A percentile compares a stretch with the other conserved stretches of the same genome.
phyloP scores from a whole-genome alignment of 768 basidiomycete genomes.

The Auriscalpium vulgare region DNA sequence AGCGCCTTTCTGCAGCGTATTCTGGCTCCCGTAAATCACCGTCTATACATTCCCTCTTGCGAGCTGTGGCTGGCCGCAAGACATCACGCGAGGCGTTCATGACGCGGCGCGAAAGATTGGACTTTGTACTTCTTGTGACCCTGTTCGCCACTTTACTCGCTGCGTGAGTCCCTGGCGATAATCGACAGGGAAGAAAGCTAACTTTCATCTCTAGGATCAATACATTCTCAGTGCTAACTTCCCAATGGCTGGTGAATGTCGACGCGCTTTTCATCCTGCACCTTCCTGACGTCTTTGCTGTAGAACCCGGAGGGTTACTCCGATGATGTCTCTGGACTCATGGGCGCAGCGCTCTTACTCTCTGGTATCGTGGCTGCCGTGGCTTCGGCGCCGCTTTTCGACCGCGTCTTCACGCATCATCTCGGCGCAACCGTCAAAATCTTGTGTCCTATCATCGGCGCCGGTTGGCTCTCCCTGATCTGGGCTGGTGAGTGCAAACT shows the following conservation, averaged over 20 bases:
- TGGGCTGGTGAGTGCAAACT: constrained; percentile 56
- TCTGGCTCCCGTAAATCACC: constrained; percentile 55
- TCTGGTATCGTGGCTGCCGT: constrained; percentile 65
- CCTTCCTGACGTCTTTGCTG: background rate
- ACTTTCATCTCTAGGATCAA: constrained; percentile 36
- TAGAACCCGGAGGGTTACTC: constrained; percentile 73
- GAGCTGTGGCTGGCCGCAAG: constrained; percentile 40
- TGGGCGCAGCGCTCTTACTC: constrained; percentile 63
- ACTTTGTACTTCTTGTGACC: constrained; percentile 52
- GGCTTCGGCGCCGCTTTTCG: constrained; percentile 66
- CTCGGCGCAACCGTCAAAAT: constrained; percentile 53
- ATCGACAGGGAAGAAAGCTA: too few relatives aligned
- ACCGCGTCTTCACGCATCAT: constrained; percentile 73
- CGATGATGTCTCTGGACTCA: constrained; percentile 52
- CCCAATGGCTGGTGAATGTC: constrained; percentile 50
- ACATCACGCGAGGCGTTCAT: constrained; percentile 43
- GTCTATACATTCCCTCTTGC: constrained; percentile 43
- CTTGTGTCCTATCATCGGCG: constrained; percentile 53
- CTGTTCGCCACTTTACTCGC: constrained; percentile 62
- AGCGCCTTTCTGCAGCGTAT: constrained; percentile 38
- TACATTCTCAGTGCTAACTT: constrained; percentile 57
- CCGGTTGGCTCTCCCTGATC: constrained; percentile 64
- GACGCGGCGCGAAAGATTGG: constrained; percentile 56
- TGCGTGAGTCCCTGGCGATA: constrained; percentile 34
- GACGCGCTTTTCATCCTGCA: background rate